A percentile compares a stretch with the other conserved stretches of the same genome.
phyloP scores from a whole-genome alignment of 2,329 filamentous ascomycete genomes.

The Torrubiella hemipterigena region DNA sequence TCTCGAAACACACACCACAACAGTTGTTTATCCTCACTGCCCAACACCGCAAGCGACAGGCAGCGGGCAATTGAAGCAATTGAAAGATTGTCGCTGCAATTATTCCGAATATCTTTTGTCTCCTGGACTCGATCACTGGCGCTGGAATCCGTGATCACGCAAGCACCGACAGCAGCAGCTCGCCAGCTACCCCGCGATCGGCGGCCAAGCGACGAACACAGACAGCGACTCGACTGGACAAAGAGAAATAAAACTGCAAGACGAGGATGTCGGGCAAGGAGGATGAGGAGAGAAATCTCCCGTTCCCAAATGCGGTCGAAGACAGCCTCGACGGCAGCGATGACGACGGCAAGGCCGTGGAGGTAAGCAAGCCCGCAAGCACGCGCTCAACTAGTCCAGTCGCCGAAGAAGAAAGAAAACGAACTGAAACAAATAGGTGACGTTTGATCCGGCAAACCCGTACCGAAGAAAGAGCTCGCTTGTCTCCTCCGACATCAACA shows the following conservation, averaged over 20 bases:
- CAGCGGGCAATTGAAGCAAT: too few relatives aligned
- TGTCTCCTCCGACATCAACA: constrained; percentile 32
- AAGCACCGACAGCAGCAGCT: too few relatives aligned
- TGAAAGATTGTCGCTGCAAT: too few relatives aligned
- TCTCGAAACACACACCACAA: too few relatives aligned
- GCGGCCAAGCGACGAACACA: too few relatives aligned
- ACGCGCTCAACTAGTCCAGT: neutral
- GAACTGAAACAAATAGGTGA: constrained; percentile 30
- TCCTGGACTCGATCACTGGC: too few relatives aligned
- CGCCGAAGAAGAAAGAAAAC: constrained; percentile 2
- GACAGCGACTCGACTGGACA: too few relatives aligned
- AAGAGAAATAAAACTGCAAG: neutral
- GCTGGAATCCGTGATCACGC: too few relatives aligned
- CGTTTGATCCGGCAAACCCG: constrained; percentile 47
- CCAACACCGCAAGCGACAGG: too few relatives aligned
- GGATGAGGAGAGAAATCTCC: neutral
- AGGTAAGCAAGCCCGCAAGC: constrained; percentile 24
- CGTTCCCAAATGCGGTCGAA: constrained; percentile 15
- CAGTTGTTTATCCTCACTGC: too few relatives aligned
- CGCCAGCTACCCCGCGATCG: too few relatives aligned
- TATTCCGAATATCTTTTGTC: too few relatives aligned
- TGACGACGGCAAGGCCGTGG: constrained; percentile 37
- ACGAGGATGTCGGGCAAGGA: neutral
- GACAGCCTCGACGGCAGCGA: constrained; percentile 33
- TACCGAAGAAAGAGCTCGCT: constrained; percentile 58